Evolutionary conservation across 2,329 filamentous ascomycete species (phyloP), one percentile per base, ranked within the genome.

Genomic region (Colletotrichum eremochloae): DNA sequence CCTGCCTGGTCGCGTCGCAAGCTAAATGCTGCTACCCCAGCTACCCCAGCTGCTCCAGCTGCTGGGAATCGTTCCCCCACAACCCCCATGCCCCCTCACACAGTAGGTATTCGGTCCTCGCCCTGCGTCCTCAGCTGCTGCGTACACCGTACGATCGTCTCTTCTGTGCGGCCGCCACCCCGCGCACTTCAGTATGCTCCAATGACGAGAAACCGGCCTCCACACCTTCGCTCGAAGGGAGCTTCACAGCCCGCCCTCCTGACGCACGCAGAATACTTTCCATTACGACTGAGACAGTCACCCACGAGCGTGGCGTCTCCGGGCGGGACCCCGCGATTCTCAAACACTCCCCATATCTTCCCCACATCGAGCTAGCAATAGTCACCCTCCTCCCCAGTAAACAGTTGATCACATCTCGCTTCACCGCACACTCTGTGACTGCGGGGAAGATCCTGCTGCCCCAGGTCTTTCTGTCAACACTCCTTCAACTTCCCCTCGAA

Each of bases 211-310:
- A 24, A 18, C 46, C 40, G 7, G 61, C 44, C 66, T 70, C 70
- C 70, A 70, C 70, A 70, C 42, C 61, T 72, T 72, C 70, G 70
- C 70, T 70, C 70, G 70, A 72, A 72, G 48, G 70, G 70, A 72
- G 55, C 67, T 72, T 72, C 67, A 44, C 31, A 24, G 36, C n/a
- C 38, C 53, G 55, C 36, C 38, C 53, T 60, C 44, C 65, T 69
- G 60, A 68, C 66, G 46, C 24, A 3, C 33, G 33, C 60, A 64
- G 44, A 69, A 29, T 42, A 72, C 38, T 44, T 31, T 38, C n/a
- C 52, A 46, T 60, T 48, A 33, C 57, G 38, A 61, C 66, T 61
- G 55, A 50, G 66, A 72, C 24, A 55, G 52, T 69, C 46, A 33
- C 24, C 60, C 67, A 65, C 55, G 50, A 48, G 57, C 60, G 46